A percentile compares a stretch with the other conserved stretches of the same genome.
Conservation (phyloP, 129 eudicot genomes). For the Flaveria linearis region DNA sequence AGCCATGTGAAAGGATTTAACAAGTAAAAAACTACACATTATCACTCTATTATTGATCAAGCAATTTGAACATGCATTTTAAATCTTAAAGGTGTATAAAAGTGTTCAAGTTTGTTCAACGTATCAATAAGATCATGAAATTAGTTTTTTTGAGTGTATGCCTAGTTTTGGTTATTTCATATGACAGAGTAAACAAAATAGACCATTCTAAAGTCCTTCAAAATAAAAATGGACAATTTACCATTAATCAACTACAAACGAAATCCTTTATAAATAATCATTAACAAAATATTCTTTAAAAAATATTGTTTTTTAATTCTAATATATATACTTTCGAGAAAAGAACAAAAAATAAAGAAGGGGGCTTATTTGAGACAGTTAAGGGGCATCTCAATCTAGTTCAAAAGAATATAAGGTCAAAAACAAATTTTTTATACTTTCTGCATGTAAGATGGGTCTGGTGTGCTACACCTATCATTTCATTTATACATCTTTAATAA, state of each 20-base stretch:
- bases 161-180: too few species aligned
- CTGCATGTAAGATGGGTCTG: conserved; percentile 1
- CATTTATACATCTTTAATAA: not conserved
- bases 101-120: not conserved
- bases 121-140: not conserved
- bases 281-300: too few species aligned
- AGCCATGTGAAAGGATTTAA: too few species aligned
- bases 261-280: not conserved
- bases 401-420: not conserved
- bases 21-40: not conserved
- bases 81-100: not conserved
- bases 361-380: too few species aligned
- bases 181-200: too few species aligned
- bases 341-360: too few species aligned
- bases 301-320: too few species aligned
- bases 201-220: too few species aligned
- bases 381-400: too few species aligned
- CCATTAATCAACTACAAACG: not conserved
- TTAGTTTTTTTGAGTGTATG: not conserved
- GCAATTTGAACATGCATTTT: not conserved
- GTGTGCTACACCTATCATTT: not conserved
- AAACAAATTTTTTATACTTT: not conserved
- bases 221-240: too few species aligned
- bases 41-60: not conserved
- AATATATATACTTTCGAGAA: too few species aligned